Percentiles rank a stretch among this genome's conserved stretches.
Conservation (phyloP, 768 basidiomycete species). For the Tricholoma flavovirens region DNA sequence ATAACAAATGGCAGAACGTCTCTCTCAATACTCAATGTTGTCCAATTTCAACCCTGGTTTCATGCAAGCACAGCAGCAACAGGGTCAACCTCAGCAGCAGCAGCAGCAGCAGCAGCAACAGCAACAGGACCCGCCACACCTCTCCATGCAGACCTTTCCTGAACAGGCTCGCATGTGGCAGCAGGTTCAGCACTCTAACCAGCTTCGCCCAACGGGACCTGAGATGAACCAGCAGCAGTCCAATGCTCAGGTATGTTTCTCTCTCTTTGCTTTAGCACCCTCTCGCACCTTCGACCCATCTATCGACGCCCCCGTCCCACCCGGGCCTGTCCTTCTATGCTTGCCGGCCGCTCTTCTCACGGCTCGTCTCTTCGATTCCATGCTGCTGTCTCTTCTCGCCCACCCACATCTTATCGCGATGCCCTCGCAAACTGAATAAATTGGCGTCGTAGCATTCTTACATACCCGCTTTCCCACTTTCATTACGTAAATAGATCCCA, state of each 20-base stretch:
- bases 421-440: conserved; percentile 1
- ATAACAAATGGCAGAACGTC: conserved; percentile 56
- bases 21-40: conserved; percentile 50
- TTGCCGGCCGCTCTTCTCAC: conserved; percentile 7
- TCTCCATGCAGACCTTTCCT: conserved; percentile 33
- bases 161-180: conserved; percentile 56
- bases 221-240: conserved; percentile 35
- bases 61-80: conserved; percentile 40
- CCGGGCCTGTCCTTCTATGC: conserved; percentile 6
- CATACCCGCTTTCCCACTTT: conserved; percentile 11
- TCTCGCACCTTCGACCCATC: background rate
- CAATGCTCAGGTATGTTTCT: conserved; percentile 42
- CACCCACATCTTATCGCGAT: conserved; percentile 9
- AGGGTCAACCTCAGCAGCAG: conserved; percentile 38
- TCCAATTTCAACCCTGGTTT: conserved; percentile 42
- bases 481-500: conserved; percentile 16
- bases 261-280: background rate
- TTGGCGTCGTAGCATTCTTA: no score
- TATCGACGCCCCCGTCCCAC: conserved; percentile 2
- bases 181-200: conserved; percentile 44
- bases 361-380: background rate
- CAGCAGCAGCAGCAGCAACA: conserved; percentile 39
- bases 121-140: conserved; percentile 33
- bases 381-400: conserved; percentile 8
- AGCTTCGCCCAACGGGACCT: conserved; percentile 37